Percentiles rank a stretch among this genome's conserved stretches.
These are phyloP conservation scores for Ceratobasidium sp. DNA, from an alignment of 1,284 basidiomycete genomes.

Conservation along the genomic window DNA sequence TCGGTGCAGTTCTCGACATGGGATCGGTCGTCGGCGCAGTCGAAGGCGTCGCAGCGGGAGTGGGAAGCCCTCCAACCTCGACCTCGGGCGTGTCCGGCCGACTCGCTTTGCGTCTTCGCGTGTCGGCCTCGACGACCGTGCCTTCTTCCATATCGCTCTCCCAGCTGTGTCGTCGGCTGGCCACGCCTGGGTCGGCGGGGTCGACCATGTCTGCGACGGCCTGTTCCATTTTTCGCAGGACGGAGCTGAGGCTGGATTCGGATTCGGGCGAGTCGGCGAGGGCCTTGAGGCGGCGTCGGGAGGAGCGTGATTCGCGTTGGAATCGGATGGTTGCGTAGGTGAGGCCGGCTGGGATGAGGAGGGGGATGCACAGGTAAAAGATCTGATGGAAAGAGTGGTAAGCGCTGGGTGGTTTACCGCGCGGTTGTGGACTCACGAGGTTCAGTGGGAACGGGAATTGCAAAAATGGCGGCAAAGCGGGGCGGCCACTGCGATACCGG, in stretches of 20 bases:
- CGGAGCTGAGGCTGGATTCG: conserved; percentile 57
- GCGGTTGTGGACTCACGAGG: conserved; percentile 58
- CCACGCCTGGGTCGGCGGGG: background rate
- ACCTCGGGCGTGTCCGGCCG: conserved; percentile 13
- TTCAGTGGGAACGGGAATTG: conserved; percentile 74
- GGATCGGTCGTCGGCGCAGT: conserved; percentile 32
- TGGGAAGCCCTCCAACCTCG: background rate
- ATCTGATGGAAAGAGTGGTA: conserved; percentile 52
- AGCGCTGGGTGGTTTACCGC: background rate
- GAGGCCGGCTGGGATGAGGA: conserved; percentile 67
- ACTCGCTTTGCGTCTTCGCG: background rate
- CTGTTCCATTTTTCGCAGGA: conserved; percentile 66
- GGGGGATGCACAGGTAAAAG: conserved; percentile 61
- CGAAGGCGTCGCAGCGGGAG: conserved; percentile 15
- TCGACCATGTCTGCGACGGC: conserved; percentile 56
- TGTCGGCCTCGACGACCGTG: background rate
- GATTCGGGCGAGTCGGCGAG: conserved; percentile 59
- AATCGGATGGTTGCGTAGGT: conserved; percentile 60
- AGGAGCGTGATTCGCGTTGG: conserved; percentile 59
- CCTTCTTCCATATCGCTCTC: conserved; percentile 18
- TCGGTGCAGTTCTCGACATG: conserved; percentile 39
- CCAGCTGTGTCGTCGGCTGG: background rate
- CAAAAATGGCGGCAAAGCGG: conserved; percentile 66
- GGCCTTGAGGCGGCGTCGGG: conserved; percentile 63
- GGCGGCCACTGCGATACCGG: conserved; percentile 45